A percentile compares a stretch with the other conserved stretches of the same genome.
Evolutionary conservation across 1,284 basidiomycete genomes (phyloP).

Genomic region (Apiotrichum akiyoshidainum): DNA sequence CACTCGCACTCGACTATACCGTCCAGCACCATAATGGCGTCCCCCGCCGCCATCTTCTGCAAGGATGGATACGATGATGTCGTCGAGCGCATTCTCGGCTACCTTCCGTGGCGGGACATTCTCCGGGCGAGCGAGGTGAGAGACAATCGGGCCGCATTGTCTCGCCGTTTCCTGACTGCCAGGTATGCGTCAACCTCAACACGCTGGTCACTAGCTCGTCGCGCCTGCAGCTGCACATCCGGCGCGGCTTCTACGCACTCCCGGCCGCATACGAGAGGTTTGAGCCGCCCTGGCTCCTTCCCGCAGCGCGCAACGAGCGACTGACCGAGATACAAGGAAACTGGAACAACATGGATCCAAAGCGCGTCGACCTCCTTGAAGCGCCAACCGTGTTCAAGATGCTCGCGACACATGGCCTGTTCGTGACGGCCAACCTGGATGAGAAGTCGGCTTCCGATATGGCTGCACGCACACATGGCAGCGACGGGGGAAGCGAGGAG

Average conservation of each 20-base stretch:
- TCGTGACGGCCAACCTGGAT: neutral
- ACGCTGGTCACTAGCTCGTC: neutral
- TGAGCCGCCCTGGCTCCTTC: neutral
- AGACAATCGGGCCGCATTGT: no score
- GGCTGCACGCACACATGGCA: no score
- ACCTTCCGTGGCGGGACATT: neutral
- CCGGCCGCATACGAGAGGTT: neutral
- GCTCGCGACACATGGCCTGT: neutral
- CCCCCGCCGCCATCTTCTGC: neutral
- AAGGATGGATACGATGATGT: neutral
- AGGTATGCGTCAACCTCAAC: neutral
- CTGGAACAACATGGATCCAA: neutral
- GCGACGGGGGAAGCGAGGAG: no score
- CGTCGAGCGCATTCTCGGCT: neutral
- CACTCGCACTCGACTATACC: neutral
- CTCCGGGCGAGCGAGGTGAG: neutral
- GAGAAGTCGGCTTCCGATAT: no score
- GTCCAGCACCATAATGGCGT: neutral
- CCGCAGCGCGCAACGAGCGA: neutral
- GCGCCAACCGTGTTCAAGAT: neutral
- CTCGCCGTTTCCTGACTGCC: neutral
- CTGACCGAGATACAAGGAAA: neutral
- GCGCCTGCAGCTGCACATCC: neutral
- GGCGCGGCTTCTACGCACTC: neutral
- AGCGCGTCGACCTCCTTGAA: neutral